A percentile compares a stretch with the other conserved stretches of the same genome.
phyloP scores from a whole-genome alignment of 305 asterid species.

The Nicotiana rustica region DNA sequence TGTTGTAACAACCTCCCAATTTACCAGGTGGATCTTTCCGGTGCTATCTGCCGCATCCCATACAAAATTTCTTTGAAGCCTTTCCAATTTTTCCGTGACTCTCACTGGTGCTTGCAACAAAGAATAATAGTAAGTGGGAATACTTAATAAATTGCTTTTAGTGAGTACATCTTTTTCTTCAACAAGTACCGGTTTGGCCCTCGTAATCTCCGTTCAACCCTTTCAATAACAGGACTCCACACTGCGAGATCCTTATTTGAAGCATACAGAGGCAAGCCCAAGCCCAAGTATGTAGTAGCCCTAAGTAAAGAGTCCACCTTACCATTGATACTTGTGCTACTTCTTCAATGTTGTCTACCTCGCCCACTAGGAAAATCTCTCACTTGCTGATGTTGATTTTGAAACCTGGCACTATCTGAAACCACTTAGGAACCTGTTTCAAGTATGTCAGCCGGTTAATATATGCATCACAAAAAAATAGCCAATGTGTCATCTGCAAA shows the following conservation, averaged over 20 bases:
- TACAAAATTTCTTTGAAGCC: background rate
- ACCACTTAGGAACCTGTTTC: background rate
- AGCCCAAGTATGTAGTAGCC: background rate
- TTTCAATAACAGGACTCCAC: background rate
- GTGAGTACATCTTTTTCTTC: background rate
- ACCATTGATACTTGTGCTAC: background rate
- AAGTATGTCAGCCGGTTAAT: background rate
- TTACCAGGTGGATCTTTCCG: background rate
- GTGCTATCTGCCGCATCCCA: background rate
- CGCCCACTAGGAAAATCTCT: background rate
- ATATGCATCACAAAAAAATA: too few relatives aligned
- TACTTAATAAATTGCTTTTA: constrained; percentile 7
- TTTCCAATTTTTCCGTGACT: background rate
- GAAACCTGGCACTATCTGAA: background rate
- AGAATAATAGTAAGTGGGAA: background rate
- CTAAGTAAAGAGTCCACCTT: background rate
- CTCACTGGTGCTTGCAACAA: background rate
- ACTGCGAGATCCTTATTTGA: background rate
- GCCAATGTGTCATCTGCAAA: too few relatives aligned
- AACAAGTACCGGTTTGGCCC: background rate
- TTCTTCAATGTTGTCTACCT: background rate
- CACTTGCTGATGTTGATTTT: background rate
- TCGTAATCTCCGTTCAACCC: background rate
- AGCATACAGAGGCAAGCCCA: background rate
- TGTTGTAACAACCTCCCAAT: background rate